Evolutionary conservation across 2,329 filamentous ascomycete species (phyloP), one percentile per base, ranked within the genome.

Genomic region (Fusarium dlaminii): DNA sequence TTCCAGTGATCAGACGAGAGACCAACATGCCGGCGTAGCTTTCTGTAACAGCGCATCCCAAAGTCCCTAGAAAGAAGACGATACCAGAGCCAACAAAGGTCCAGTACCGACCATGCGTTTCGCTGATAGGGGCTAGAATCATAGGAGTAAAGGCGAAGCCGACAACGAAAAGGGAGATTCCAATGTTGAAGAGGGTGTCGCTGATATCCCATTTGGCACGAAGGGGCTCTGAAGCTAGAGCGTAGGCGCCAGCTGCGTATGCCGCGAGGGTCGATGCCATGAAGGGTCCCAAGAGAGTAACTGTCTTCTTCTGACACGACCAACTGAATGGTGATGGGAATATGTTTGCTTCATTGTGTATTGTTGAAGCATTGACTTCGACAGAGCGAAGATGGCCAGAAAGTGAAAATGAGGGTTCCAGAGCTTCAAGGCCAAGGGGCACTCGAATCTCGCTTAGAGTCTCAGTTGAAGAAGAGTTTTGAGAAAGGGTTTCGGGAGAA

Each of bases 141-240:
- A 93, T 92, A 0, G 91, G 91, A 0, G 90, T 88, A 52, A 91
- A 81, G 3, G 85, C 91, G 74, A 94, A 94, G 0, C 91, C 91
- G 49, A 83, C 79, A 10, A 90, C 91, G 80, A 92, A 93, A 1
- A 86, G 81, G 0, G 91, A 92, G 51, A 93, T 89, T 30, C 90
- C 90, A 6, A 89, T 82, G 22, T 90, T 86, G 55, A 87, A 87
- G 6, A 89, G 88, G 11, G 90, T 86, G 27, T 82, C 79, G 37
- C 87, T 87, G 13, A 93, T 82, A 14, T 85, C 75, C 90, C 90
- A 93, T 78, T 88, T 83, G 8, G 81, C 76, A 5, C 81, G 84
- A 81, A 93, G 85, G 36, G 90, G 87, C 0, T 80, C 81, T 8
- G 89, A 81, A 0, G 89, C 88, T 6, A 91, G 86, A 43, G 87